Evolutionary conservation across 2,329 filamentous ascomycete species (phyloP).

Genomic region (Ambrosiella cleistominuta): DNA sequence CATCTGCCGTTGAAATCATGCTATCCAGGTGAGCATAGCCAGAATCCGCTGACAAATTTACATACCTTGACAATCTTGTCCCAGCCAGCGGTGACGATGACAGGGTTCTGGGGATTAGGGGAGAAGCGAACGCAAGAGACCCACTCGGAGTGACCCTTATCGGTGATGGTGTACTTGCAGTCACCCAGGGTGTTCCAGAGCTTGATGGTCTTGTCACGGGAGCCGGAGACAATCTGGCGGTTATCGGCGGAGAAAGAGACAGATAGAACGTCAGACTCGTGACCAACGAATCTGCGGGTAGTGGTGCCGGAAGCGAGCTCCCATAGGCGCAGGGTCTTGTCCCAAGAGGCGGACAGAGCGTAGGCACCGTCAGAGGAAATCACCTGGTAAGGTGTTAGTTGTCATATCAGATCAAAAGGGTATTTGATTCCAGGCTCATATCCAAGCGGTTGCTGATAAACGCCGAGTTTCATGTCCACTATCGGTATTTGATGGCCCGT

Average conservation of each 20-base stretch:
- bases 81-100: slow-evolving; percentile 97
- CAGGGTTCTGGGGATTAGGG: slow-evolving; percentile 99
- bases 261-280: slow-evolving; percentile 98
- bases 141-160: slow-evolving; percentile 99
- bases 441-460: neutral
- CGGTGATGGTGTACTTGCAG: slow-evolving; percentile 99
- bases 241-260: slow-evolving; percentile 99
- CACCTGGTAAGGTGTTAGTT: slow-evolving; percentile 37
- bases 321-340: slow-evolving; percentile 99
- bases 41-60: slow-evolving; percentile 17
- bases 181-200: slow-evolving; percentile 99
- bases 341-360: slow-evolving; percentile 96
- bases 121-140: slow-evolving; percentile 98
- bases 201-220: slow-evolving; percentile 98
- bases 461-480: neutral
- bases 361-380: slow-evolving; percentile 99
- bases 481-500: no score
- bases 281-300: slow-evolving; percentile 95
- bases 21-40: neutral
- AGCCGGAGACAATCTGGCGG: slow-evolving; percentile 98
- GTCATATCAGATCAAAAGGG: neutral
- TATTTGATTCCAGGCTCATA: neutral
- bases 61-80: slow-evolving; percentile 99
- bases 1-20: slow-evolving; percentile 18
- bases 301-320: slow-evolving; percentile 94